These are phyloP conservation scores for Penicillium frequentans DNA, from an alignment of 2,329 filamentous ascomycete species.

Conservation along the genomic window DNA sequence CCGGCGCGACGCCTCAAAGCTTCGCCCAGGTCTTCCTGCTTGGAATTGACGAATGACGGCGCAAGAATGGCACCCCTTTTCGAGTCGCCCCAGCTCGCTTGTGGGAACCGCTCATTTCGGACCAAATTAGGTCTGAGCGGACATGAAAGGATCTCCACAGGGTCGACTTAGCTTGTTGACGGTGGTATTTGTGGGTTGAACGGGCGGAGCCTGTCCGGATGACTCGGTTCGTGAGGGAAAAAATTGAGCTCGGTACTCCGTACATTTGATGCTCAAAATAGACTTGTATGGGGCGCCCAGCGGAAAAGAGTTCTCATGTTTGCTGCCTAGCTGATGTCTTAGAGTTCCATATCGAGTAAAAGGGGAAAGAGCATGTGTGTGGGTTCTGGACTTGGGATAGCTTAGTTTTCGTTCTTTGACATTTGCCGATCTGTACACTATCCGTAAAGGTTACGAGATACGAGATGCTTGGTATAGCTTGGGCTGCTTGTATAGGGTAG, in stretches of 20 bases:
- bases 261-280: not conserved
- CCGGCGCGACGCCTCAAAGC: conserved; percentile 4
- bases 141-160: not conserved
- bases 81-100: not conserved
- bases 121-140: not conserved
- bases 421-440: not conserved
- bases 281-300: not conserved
- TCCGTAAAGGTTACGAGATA: not conserved
- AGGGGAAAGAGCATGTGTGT: not conserved
- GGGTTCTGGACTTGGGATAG: not conserved
- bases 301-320: not conserved
- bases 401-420: not conserved
- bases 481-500: not conserved
- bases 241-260: not conserved
- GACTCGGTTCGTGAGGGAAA: not conserved
- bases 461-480: not conserved
- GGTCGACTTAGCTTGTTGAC: not conserved
- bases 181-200: not conserved
- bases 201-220: not conserved
- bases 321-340: not conserved
- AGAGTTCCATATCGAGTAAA: not conserved
- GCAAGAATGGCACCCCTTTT: not conserved
- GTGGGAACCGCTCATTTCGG: not conserved
- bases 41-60: not conserved
- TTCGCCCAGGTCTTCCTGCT: not conserved